Base-by-base conservation (phyloP, 1,284 basidiomycete genomes). In the Sutorius eximius region DNA sequence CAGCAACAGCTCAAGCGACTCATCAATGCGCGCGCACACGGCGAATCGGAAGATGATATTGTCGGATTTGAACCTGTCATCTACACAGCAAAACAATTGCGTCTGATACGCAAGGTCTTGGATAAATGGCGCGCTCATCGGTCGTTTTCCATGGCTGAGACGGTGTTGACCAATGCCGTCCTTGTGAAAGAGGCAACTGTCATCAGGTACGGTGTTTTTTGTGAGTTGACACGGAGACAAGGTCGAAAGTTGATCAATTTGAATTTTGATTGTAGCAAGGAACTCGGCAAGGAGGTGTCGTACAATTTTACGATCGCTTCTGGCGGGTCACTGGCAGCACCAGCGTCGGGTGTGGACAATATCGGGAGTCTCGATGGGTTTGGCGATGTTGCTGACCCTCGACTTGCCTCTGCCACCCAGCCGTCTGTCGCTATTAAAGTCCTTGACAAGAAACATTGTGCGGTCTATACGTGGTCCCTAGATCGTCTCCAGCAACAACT, bases 151-250 rank as follows among this genome's bases (percentile, higher is more conserved):
- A 96, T 98, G 91, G 93, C 95, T 0, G 95, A 98, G 73, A 76
- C 85, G 45, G 83, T 96, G 10, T 76, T 99, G 44, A 87, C 88
- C 7, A 88, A 87, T 67, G 95, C 96, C 5, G 88, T 95, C 0
- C 72, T 90, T 50, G 77, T 99, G 41, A 95, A 96, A 71, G 96
- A 99, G 73, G 95, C 95, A 10, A 98, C 98, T 69, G 82, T 96
- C 38, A 89, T 96, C 63, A 93, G 91, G 93, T 91, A 61, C 58
- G 82, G 47, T 36, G 53, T 58, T 58, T 57, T 41, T 44, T 43
- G 20, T 33, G 36, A 13, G 12, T 30, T 22, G 34, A 42, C 42
- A 32, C 22, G 15, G 30, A 49, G 44, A 47, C 37, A 43, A 37
- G 20, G 27, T 44, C 48, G 33, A 54, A 22, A 34, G 48, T 53